A percentile compares a stretch with the other conserved stretches of the same genome.
phyloP scores from a whole-genome alignment of 1,284 basidiomycete species.

The Trametes versicolor region DNA sequence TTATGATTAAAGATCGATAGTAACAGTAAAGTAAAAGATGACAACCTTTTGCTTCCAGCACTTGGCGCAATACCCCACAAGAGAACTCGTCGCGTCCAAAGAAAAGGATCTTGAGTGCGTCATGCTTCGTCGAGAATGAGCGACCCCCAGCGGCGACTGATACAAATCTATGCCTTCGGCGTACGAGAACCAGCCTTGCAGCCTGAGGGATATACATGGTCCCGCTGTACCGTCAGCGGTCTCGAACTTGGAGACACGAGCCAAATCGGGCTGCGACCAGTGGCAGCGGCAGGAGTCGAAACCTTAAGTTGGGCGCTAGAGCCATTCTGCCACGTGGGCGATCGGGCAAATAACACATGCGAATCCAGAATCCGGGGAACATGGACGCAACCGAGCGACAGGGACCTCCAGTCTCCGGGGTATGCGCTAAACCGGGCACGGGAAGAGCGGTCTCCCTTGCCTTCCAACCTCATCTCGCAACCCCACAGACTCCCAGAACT shows the following conservation, averaged over 20 bases:
- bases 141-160: background rate
- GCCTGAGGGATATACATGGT: background rate
- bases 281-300: too few species aligned
- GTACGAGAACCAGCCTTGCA: background rate
- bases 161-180: background rate
- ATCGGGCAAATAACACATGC: constrained; percentile 13
- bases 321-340: background rate
- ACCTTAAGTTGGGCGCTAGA: too few species aligned
- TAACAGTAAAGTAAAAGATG: constrained; percentile 21
- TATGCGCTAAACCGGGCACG: background rate
- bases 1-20: constrained; percentile 1
- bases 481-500: background rate
- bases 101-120: constrained; percentile 65
- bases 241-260: background rate
- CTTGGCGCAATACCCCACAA: constrained; percentile 62
- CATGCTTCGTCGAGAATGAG: constrained; percentile 13
- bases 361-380: background rate
- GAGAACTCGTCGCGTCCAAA: constrained; percentile 82
- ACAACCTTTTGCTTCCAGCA: constrained; percentile 64
- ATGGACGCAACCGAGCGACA: background rate
- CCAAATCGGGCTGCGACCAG: background rate
- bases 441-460: background rate
- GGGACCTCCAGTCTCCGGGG: background rate
- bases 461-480: background rate
- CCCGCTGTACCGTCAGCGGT: too few species aligned